Base-by-base conservation (phyloP, 805 yeast species). In the Yamadazyma insecticola region DNA sequence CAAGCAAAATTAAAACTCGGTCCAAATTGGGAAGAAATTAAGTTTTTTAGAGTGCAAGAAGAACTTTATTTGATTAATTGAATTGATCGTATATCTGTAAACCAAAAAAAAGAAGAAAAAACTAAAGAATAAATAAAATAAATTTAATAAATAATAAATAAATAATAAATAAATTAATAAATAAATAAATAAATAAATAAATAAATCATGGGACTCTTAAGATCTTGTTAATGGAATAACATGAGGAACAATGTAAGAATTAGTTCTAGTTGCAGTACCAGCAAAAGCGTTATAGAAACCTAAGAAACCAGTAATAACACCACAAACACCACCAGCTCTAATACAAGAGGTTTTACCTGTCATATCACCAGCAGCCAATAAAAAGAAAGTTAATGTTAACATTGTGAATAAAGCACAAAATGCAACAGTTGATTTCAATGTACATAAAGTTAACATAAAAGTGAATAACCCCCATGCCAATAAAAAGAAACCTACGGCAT, bases 201-300 rank as follows among this genome's bases (percentile, higher is more conserved):
- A 22, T 6, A 6, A 22, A 22, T 22, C 10, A n/a, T n/a, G n/a
- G n/a, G n/a, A n/a, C n/a, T n/a, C n/a, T n/a, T n/a, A n/a, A n/a
- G n/a, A n/a, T 19, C 29, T 19, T 5, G 50, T 39, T 26, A 63
- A 54, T 9, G 41, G 54, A 28, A 62, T 31, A 11, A 57, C 42
- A 30, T 36, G 40, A 13, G 57, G 63, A 4, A 52, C 49, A 34
- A 63, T 25, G 45, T 63, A 63, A 13, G 63, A 51, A 51, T 64
- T 64, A 30, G 47, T 48, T 16, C 29, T 41, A 29, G 44, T 59
- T 25, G 68, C 66, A 5, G 47, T 45, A 48, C 67, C 68, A 14
- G 68, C 62, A 32, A 49, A 63, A 5, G 68, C 67, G 35, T 63
- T 62, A 43, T 64, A 64, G 44, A 53, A 62, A 2, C 66, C 70